A percentile compares a stretch with the other conserved stretches of the same genome.
Conservation (phyloP, 148 eudicot genomes). For the Persicaria tinctoria region DNA sequence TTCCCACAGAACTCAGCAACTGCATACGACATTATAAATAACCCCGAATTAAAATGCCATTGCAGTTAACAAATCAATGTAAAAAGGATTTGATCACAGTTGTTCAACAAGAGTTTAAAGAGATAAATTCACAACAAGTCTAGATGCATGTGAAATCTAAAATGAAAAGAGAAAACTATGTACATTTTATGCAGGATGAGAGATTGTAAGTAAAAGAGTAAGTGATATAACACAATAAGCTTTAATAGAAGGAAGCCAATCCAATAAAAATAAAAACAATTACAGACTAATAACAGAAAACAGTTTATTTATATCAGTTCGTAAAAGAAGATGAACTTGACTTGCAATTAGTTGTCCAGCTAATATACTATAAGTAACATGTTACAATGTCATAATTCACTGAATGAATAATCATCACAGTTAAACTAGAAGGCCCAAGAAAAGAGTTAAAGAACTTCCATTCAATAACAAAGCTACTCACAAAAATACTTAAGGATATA, state of each 20-base stretch:
- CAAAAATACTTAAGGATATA: background rate
- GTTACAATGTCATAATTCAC: background rate
- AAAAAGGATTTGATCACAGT: background rate
- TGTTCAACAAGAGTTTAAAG: background rate
- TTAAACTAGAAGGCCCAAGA: too few relatives aligned
- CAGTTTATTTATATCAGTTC: too few relatives aligned
- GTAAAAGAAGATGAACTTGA: too few relatives aligned
- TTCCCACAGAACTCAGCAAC: slow-evolving; percentile 92
- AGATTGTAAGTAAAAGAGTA: background rate
- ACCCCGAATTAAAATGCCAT: background rate
- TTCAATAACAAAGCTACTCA: too few relatives aligned
- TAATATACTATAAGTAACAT: background rate
- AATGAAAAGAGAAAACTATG: background rate
- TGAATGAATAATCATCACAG: background rate
- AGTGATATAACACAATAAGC: background rate
- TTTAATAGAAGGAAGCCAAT: background rate
- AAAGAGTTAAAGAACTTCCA: too few relatives aligned
- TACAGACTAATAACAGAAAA: background rate
- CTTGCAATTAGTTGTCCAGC: background rate
- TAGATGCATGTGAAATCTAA: background rate
- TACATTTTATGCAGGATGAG: background rate
- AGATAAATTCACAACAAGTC: background rate
- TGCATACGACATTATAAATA: slow-evolving; percentile 28
- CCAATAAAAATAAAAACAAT: background rate
- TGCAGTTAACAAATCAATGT: background rate